These are phyloP conservation scores for Halophytophthora batemanensis DNA, from an alignment of 352 stramenopile species.

Conservation along the genomic window DNA sequence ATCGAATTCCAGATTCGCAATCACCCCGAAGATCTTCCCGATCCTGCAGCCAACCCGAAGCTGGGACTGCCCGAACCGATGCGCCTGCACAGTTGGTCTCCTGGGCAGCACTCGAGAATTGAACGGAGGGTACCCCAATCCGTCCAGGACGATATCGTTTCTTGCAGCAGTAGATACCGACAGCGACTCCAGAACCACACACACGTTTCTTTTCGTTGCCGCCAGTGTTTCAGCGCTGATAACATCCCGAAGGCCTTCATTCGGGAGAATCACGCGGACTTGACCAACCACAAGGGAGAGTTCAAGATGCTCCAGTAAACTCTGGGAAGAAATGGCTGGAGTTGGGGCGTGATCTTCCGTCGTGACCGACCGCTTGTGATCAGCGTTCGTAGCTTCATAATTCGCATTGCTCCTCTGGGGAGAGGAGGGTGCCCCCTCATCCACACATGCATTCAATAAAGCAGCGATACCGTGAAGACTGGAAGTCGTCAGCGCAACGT, in stretches of 20 bases:
- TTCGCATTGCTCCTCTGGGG: background rate
- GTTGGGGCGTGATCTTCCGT: background rate
- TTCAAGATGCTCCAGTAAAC: slow-evolving; percentile 28
- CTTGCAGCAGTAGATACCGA: slow-evolving; percentile 38
- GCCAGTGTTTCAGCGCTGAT: slow-evolving; percentile 11
- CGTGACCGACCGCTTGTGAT: no score
- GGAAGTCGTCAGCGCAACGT: slow-evolving; percentile 44
- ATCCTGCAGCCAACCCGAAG: slow-evolving; percentile 40
- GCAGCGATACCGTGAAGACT: slow-evolving; percentile 41
- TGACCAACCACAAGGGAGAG: slow-evolving; percentile 46
- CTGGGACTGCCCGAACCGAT: slow-evolving; percentile 41
- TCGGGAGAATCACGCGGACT: slow-evolving; percentile 52
- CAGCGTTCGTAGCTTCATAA: background rate
- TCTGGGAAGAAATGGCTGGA: background rate
- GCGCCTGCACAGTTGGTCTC: slow-evolving; percentile 37
- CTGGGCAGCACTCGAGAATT: slow-evolving; percentile 64
- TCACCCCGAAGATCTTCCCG: slow-evolving; percentile 45
- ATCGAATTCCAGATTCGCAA: slow-evolving; percentile 26
- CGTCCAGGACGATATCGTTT: slow-evolving; percentile 61
- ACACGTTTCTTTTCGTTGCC: slow-evolving; percentile 20
- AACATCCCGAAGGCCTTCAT: slow-evolving; percentile 30
- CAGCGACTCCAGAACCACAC: slow-evolving; percentile 51
- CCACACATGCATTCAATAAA: slow-evolving; percentile 14
- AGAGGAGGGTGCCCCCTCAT: background rate
- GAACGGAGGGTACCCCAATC: slow-evolving; percentile 74